Evolutionary conservation across 305 asterid genomes (phyloP).

Genomic region (Ajuga reptans): DNA sequence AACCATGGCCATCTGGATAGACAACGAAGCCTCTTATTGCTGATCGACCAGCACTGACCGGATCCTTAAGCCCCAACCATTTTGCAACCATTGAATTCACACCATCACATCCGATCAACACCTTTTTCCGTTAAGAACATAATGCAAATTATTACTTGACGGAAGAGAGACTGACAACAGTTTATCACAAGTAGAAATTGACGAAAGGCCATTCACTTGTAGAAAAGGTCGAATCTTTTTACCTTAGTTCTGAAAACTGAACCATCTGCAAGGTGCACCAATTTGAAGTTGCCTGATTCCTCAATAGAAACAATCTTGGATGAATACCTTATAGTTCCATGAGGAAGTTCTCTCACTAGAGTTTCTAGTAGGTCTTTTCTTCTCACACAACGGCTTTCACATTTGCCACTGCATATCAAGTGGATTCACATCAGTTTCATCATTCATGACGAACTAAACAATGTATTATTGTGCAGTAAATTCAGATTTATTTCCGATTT

Average conservation of each 20-base stretch:
- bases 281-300: constrained; percentile 41
- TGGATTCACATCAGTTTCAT: neutral
- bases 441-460: neutral
- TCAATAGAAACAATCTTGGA: constrained; percentile 48
- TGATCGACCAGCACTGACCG: constrained; percentile 41
- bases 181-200: neutral
- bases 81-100: constrained; percentile 59
- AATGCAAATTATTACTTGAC: too few relatives aligned
- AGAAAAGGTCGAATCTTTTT: neutral
- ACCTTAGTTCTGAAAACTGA: constrained; percentile 54
- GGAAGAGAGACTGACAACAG: neutral
- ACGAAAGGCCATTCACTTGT: neutral
- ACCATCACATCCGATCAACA: constrained; percentile 74
- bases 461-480: neutral
- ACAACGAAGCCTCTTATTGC: constrained; percentile 55
- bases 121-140: constrained; percentile 26
- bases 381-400: constrained; percentile 51
- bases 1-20: constrained; percentile 41
- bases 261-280: constrained; percentile 60
- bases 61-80: constrained; percentile 49
- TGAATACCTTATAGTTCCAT: constrained; percentile 51
- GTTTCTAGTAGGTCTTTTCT: constrained; percentile 51
- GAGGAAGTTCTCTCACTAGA: constrained; percentile 51
- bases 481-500: neutral
- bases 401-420: constrained; percentile 29